Base-by-base conservation (phyloP, 768 basidiomycete species). In the Kwoniella botswanensis region DNA sequence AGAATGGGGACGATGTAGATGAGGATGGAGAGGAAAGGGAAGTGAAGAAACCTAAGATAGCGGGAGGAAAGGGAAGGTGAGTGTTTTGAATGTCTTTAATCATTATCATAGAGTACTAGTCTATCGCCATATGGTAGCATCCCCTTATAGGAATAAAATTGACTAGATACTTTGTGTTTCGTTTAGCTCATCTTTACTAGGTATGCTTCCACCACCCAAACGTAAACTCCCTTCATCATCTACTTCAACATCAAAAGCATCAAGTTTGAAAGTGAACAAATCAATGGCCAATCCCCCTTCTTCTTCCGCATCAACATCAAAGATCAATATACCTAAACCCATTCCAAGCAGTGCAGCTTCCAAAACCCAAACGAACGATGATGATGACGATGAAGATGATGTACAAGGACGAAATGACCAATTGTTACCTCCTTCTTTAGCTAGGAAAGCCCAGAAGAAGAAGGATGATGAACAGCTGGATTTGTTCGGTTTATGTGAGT, bases 151-250 rank as follows among this genome's bases (percentile, higher is more conserved):
- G 35, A 35, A 35, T 9, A 6, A 35, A 35, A 9, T 9, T 35
- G 35, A 35, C 6, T 35, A 35, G 35, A 9, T 7, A 35, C 35
- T 6, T 6, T 35, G 35, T 35, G 35, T 35, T 35, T 35, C 35
- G 4, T 35, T 35, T 42, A 81, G 80, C 0, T 81, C 80, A 24
- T 61, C 75, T 0, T 64, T 83, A 57, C 63, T 83, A 3, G 81
- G 78, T 1, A 79, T 83, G 79, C 65, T 83, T 2, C 82, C 82
- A 11, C 70, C 81, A 41, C 82, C 82, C 0, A 83, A 83, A 67
- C 60, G 81, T n/a, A 78, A 79, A 64, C 65, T 82, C 26, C 77
- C 78, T 5, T 24, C 43, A 41, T 13, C 69, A 11, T 62, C 35
- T 18, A 26, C 74, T 35, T 65, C 73, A 12, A 61, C 69, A 21